A percentile compares a stretch with the other conserved stretches of the same genome.
These are phyloP conservation scores for Durusdinium trenchii DNA, from an alignment of 73 alveolate genomes.

Conservation along the genomic window DNA sequence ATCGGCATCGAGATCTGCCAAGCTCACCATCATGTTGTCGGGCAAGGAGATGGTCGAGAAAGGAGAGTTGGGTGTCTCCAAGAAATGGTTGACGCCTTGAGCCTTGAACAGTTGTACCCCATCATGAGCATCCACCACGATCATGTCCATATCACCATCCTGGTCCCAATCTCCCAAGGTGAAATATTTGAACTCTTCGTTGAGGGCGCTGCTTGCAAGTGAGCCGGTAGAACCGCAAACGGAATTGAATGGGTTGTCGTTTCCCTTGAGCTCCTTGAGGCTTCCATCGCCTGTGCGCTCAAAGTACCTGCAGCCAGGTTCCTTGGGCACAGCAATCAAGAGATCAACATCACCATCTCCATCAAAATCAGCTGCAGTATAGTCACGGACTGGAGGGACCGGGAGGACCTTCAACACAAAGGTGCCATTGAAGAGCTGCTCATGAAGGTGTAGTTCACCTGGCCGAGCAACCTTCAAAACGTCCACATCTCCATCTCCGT, in stretches of 20 bases:
- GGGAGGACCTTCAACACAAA: not conserved
- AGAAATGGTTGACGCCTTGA: not conserved
- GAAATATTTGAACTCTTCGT: not conserved
- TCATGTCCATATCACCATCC: slow-evolving; percentile 11
- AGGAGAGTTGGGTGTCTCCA: not conserved
- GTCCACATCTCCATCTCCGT: slow-evolving; percentile 4
- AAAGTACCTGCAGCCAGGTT: not conserved
- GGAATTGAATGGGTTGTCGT: not conserved
- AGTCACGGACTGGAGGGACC: not conserved
- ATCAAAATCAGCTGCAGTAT: slow-evolving; percentile 29
- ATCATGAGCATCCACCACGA: not conserved
- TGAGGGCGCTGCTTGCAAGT: not conserved
- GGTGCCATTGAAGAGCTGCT: slow-evolving; percentile 38
- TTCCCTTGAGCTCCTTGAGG: not conserved
- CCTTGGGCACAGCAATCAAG: not conserved
- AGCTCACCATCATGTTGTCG: not conserved
- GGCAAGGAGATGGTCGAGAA: not conserved
- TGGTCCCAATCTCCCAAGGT: slow-evolving; percentile 40
- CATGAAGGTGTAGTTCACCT: too few species aligned
- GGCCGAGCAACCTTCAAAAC: not conserved
- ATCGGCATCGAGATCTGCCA: not conserved
- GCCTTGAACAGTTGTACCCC: not conserved
- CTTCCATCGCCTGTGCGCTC: slow-evolving; percentile 48
- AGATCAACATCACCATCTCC: slow-evolving; percentile 65
- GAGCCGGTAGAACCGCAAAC: not conserved